Conservation (phyloP, 2,329 filamentous ascomycete genomes). For the Lomentospora prolificans region DNA sequence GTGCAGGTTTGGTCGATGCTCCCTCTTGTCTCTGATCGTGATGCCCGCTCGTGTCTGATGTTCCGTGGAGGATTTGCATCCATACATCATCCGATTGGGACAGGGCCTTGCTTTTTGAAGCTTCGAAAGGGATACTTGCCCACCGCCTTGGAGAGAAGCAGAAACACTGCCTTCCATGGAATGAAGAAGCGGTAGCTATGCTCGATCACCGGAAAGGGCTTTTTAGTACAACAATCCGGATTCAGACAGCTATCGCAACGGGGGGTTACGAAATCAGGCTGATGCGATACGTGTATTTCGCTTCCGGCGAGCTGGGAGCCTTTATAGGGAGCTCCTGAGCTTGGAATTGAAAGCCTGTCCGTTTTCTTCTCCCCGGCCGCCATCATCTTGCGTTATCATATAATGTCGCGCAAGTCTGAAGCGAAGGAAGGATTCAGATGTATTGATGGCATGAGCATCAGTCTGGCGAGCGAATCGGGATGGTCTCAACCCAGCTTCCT, state of each 20-base stretch:
- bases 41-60: neutral
- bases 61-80: neutral
- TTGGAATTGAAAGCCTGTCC: neutral
- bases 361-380: too few species aligned
- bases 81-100: neutral
- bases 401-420: neutral
- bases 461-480: neutral
- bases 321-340: neutral
- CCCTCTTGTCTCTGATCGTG: neutral
- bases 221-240: neutral
- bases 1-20: too few species aligned
- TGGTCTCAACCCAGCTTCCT: neutral
- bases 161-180: too few species aligned
- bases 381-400: neutral
- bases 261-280: neutral
- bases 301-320: neutral
- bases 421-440: neutral
- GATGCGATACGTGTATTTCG: neutral
- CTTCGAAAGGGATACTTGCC: too few species aligned
- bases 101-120: neutral
- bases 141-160: too few species aligned
- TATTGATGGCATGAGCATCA: neutral
- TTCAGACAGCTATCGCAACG: neutral
- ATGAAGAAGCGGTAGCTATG: too few species aligned
- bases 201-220: too few species aligned